Percentiles rank a stretch among this genome's conserved stretches.
phyloP scores from a whole-genome alignment of 108 stramenopile genomes.

The Hondaea fermentalgiana region DNA sequence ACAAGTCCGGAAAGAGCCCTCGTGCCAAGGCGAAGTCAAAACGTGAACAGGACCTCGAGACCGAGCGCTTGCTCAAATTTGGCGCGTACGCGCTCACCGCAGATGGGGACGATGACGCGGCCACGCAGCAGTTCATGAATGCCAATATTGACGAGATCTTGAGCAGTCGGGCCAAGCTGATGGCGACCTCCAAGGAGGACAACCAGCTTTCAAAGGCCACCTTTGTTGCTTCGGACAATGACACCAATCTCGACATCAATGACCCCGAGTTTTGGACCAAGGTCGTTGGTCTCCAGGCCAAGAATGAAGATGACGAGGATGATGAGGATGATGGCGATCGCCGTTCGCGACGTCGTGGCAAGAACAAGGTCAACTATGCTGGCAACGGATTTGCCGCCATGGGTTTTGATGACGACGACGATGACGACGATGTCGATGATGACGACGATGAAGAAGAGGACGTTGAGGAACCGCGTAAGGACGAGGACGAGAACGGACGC shows the following conservation, averaged over 20 bases:
- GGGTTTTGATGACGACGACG: not conserved
- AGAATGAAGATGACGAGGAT: not conserved
- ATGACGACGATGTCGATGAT: not conserved
- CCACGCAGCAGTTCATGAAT: slow-evolving; percentile 34
- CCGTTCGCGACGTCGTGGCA: not conserved
- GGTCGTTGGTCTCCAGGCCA: slow-evolving; percentile 44
- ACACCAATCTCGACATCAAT: slow-evolving; percentile 49
- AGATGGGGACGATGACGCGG: slow-evolving; percentile 44
- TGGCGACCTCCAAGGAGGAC: not conserved
- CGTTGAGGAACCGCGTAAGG: not conserved
- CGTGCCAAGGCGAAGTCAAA: not conserved
- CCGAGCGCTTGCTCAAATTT: slow-evolving; percentile 48
- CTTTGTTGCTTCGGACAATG: slow-evolving; percentile 44
- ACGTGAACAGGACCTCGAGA: slow-evolving; percentile 33
- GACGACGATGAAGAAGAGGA: not conserved
- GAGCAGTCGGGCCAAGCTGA: slow-evolving; percentile 16
- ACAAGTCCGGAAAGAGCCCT: not conserved
- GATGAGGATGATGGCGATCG: not conserved
- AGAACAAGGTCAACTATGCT: not conserved
- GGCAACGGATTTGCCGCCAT: not conserved
- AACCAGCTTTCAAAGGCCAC: slow-evolving; percentile 48
- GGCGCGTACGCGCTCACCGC: slow-evolving; percentile 57
- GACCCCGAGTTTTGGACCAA: slow-evolving; percentile 59
- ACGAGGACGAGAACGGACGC: not conserved
- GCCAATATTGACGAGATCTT: slow-evolving; percentile 51